These are phyloP conservation scores for Thalassiosira sp. DNA, from an alignment of 352 stramenopile genomes.

Conservation along the genomic window DNA sequence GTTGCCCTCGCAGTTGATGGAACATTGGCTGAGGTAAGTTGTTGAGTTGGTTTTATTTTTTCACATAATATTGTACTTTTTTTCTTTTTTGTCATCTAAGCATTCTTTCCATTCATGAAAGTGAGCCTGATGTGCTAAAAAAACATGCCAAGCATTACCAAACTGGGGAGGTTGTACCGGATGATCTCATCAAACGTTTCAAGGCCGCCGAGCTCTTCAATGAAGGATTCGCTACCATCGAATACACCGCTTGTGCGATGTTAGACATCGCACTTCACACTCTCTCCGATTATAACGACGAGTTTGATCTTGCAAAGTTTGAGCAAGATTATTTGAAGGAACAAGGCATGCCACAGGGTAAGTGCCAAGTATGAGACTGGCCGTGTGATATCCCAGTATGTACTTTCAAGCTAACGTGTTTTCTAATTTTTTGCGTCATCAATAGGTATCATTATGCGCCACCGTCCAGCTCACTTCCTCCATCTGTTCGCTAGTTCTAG, in stretches of 20 bases:
- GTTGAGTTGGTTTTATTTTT: background rate
- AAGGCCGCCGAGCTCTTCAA: conserved; percentile 75
- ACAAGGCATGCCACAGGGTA: conserved; percentile 78
- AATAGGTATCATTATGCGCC: conserved; percentile 83
- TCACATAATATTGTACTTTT: background rate
- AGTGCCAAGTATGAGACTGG: too few relatives aligned
- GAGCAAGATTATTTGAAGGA: conserved; percentile 74
- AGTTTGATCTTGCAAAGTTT: conserved; percentile 78
- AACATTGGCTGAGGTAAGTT: conserved; percentile 73
- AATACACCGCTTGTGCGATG: conserved; percentile 81
- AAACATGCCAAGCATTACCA: conserved; percentile 76
- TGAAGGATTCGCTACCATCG: conserved; percentile 81
- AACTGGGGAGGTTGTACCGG: conserved; percentile 71
- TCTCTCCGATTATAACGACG: conserved; percentile 65
- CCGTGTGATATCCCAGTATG: too few relatives aligned
- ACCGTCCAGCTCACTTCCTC: conserved; percentile 77
- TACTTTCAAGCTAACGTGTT: too few relatives aligned
- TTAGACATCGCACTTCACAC: conserved; percentile 79
- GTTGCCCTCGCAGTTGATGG: conserved; percentile 83
- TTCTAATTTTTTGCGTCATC: too few relatives aligned
- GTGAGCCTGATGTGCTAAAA: conserved; percentile 74
- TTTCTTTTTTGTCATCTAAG: background rate
- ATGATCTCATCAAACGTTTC: conserved; percentile 75
- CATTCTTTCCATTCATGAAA: background rate
- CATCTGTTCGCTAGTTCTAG: conserved; percentile 72